Conservation (phyloP, 2,329 filamentous ascomycete species). For the Diaporthe australafricana region DNA sequence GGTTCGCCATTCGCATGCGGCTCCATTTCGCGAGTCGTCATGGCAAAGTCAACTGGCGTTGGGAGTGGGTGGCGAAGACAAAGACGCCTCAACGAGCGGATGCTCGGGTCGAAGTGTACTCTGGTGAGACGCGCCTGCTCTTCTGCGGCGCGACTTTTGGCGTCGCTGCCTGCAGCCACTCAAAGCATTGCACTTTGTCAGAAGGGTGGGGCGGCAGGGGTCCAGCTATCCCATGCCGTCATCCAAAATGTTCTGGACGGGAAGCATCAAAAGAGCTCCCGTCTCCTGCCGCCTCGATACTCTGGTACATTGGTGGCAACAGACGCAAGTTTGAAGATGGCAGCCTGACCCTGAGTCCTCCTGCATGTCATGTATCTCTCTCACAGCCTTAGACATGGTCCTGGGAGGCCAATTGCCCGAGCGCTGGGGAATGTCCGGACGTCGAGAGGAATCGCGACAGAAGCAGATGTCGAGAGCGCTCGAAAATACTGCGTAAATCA, state of each 20-base stretch:
- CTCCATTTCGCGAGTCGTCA: slow-evolving; percentile 43
- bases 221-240: slow-evolving; percentile 34
- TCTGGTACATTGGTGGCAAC: not conserved
- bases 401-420: slow-evolving; percentile 45
- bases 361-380: slow-evolving; percentile 52
- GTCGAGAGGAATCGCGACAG: slow-evolving; percentile 58
- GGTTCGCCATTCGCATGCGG: slow-evolving; percentile 26
- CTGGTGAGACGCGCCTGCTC: slow-evolving; percentile 52
- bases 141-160: slow-evolving; percentile 47
- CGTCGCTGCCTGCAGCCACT: slow-evolving; percentile 46
- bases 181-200: slow-evolving; percentile 53
- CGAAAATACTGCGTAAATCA: slow-evolving; percentile 66
- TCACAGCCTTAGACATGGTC: slow-evolving; percentile 50
- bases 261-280: not conserved
- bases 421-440: slow-evolving; percentile 6
- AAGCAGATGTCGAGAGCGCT: slow-evolving; percentile 64
- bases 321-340: not conserved
- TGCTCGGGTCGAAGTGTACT: not conserved
- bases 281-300: not conserved
- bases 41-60: not conserved
- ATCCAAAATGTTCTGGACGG: slow-evolving; percentile 5
- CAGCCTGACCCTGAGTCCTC: not conserved
- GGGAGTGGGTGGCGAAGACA: not conserved
- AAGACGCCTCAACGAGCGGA: not conserved
- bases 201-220: slow-evolving; percentile 21